Evolutionary conservation across 1,284 basidiomycete species (phyloP).

Genomic region (Tremellales sp.): DNA sequence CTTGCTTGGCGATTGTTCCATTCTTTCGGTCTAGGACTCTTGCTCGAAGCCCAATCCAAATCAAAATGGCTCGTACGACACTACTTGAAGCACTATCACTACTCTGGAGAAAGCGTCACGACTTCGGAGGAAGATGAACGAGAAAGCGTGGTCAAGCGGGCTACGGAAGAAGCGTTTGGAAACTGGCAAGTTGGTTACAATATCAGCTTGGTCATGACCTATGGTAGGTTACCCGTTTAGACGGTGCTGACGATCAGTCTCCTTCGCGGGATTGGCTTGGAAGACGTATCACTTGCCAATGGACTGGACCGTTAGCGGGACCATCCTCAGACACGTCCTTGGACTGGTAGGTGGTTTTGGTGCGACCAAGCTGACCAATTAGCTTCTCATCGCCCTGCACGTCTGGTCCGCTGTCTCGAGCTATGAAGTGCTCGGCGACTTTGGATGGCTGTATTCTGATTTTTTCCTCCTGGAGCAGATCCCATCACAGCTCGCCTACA

Average conservation of each 20-base stretch:
- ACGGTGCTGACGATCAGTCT: constrained; percentile 56
- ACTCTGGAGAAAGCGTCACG: constrained; percentile 51
- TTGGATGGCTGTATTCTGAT: constrained; percentile 97
- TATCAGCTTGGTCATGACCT: constrained; percentile 89
- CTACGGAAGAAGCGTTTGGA: constrained; percentile 83
- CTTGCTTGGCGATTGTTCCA: constrained; percentile 84
- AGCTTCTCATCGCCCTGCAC: constrained; percentile 84
- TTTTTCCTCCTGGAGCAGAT: constrained; percentile 92
- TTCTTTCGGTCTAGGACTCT: constrained; percentile 77
- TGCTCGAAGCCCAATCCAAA: constrained; percentile 79
- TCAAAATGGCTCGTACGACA: constrained; percentile 88
- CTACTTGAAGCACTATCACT: constrained; percentile 87
- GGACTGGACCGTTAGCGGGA: constrained; percentile 86
- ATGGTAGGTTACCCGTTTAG: constrained; percentile 55
- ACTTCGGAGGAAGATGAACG: constrained; percentile 42
- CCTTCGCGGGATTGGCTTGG: constrained; percentile 76
- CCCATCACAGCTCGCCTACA: constrained; percentile 86
- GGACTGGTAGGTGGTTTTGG: constrained; percentile 61
- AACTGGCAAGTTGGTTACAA: constrained; percentile 97
- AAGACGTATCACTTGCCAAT: constrained; percentile 75
- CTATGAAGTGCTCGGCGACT: constrained; percentile 87
- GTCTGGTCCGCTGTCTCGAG: constrained; percentile 86
- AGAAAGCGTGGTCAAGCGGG: constrained; percentile 56
- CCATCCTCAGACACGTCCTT: constrained; percentile 80
- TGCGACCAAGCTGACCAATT: constrained; percentile 11